These are phyloP conservation scores for Xylogone sp. DNA, from an alignment of 2,329 filamentous ascomycete genomes.

Conservation along the genomic window DNA sequence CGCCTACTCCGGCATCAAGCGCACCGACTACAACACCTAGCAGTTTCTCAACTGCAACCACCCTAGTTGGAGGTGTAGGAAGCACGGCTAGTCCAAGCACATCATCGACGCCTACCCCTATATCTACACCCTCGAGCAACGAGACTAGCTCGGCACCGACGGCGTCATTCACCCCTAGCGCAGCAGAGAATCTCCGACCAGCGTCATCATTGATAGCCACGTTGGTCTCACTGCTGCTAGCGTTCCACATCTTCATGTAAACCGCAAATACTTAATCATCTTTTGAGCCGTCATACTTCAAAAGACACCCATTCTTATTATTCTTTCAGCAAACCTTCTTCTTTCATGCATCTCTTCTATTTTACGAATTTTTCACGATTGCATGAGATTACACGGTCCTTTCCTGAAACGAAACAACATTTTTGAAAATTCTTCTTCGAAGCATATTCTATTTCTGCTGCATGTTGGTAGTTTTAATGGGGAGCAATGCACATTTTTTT, in stretches of 20 bases:
- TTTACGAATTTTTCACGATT: background rate
- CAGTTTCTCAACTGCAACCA: background rate
- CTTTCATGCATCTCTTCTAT: background rate
- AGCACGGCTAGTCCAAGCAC: background rate
- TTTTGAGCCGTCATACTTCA: background rate
- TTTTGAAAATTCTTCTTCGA: too few relatives aligned
- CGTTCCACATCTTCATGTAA: background rate
- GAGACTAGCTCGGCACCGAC: too few relatives aligned
- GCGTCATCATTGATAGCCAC: background rate
- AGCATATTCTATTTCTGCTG: background rate
- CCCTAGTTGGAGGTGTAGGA: background rate
- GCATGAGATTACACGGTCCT: background rate
- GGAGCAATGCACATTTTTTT: background rate
- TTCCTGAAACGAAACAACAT: too few relatives aligned
- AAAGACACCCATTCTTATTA: background rate
- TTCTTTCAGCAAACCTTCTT: background rate
- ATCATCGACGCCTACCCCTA: background rate
- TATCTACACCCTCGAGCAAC: too few relatives aligned
- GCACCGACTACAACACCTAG: background rate
- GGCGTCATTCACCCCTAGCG: background rate
- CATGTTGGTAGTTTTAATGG: background rate
- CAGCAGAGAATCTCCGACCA: background rate
- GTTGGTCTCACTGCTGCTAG: background rate
- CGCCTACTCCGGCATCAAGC: too few relatives aligned
- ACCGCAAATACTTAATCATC: background rate